These are phyloP conservation scores for Edaphochlamys debaryana DNA, from an alignment of 139 green algal species.

Conservation along the genomic window DNA sequence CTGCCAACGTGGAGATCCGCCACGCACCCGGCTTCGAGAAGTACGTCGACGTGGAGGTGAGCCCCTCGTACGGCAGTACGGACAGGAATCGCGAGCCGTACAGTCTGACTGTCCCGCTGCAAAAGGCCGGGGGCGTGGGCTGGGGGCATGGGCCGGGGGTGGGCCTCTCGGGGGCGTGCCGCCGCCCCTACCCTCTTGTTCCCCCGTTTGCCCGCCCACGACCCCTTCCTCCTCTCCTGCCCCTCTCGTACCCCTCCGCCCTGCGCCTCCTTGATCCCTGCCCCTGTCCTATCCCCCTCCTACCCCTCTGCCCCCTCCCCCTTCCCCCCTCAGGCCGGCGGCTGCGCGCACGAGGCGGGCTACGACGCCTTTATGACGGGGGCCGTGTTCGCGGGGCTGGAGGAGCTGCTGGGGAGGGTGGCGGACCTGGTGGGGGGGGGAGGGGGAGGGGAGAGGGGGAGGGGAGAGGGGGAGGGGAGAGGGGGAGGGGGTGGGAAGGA, in stretches of 20 bases:
- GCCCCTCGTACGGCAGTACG: too few species aligned
- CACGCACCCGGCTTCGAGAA: conserved; percentile 18
- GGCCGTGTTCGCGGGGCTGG: conserved; percentile 44
- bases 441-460: not conserved
- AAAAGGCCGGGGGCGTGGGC: too few species aligned
- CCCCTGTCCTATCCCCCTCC: too few species aligned
- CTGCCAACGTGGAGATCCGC: not conserved
- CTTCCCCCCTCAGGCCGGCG: not conserved
- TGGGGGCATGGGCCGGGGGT: too few species aligned
- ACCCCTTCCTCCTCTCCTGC: too few species aligned
- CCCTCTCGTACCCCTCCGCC: too few species aligned
- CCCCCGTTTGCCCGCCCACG: too few species aligned
- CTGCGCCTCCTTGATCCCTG: too few species aligned
- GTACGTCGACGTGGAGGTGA: conserved; percentile 10
- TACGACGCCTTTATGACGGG: conserved; percentile 87
- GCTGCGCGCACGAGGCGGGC: conserved; percentile 73
- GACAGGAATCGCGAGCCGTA: too few species aligned
- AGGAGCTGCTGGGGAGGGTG: not conserved
- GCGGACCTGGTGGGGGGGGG: not conserved
- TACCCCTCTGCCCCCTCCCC: not conserved
- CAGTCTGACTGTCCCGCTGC: too few species aligned
- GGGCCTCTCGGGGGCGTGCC: too few species aligned
- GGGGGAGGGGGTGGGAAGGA: not conserved
- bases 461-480: not conserved
- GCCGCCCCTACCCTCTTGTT: too few species aligned